A percentile compares a stretch with the other conserved stretches of the same genome.
phyloP scores from a whole-genome alignment of 768 basidiomycete species.

The Leccinum disarticulatum region DNA sequence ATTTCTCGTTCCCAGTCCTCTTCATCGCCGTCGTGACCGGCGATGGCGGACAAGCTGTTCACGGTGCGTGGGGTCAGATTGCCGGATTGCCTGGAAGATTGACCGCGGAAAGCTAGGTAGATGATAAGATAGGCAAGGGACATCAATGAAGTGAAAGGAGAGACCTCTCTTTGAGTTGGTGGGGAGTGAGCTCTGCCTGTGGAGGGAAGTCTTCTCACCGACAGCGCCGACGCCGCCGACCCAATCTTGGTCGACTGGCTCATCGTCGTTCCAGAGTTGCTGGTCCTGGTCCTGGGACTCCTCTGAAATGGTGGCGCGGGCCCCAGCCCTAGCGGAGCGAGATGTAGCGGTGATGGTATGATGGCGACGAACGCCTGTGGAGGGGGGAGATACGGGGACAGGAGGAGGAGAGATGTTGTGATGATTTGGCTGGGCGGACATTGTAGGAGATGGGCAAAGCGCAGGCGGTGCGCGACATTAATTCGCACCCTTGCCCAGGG shows the following conservation, averaged over 20 bases:
- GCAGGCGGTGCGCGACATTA: not conserved
- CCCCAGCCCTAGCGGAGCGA: constrained; percentile 56
- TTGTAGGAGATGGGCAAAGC: constrained; percentile 16
- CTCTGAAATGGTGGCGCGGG: constrained; percentile 67
- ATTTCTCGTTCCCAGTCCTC: constrained; percentile 82
- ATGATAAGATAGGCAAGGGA: constrained; percentile 4
- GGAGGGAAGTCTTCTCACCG: constrained; percentile 77
- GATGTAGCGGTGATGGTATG: constrained; percentile 82
- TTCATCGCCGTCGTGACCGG: constrained; percentile 85
- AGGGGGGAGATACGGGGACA: constrained; percentile 36
- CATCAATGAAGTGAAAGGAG: constrained; percentile 12
- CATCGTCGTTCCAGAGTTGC: constrained; percentile 69
- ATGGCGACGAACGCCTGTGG: constrained; percentile 67
- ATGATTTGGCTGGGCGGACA: constrained; percentile 38
- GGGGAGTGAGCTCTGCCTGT: constrained; percentile 79
- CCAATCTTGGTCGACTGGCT: constrained; percentile 79
- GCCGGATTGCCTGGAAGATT: constrained; percentile 52
- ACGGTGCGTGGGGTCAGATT: constrained; percentile 68
- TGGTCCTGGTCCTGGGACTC: constrained; percentile 58
- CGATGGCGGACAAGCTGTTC: constrained; percentile 83
- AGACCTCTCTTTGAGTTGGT: constrained; percentile 77
- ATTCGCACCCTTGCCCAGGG: constrained; percentile 27
- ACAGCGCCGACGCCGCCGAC: constrained; percentile 79
- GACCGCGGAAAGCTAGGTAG: constrained; percentile 51
- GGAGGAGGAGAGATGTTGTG: constrained; percentile 45